Percentiles rank a stretch among this genome's conserved stretches.
Conservation (phyloP, 306 rosid genomes). For the Nissolia schottii region DNA sequence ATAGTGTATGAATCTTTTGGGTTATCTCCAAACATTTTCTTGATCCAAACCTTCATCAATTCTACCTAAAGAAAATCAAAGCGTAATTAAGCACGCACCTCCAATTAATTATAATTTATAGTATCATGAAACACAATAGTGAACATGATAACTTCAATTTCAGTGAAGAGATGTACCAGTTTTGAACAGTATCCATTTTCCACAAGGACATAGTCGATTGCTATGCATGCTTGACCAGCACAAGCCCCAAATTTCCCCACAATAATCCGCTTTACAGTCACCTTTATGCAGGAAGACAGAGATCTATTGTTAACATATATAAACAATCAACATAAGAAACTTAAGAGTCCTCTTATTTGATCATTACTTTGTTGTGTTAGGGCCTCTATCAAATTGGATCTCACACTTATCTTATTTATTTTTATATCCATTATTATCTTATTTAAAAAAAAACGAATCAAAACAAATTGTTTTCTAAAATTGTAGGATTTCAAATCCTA, state of each 20-base stretch:
- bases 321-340: background rate
- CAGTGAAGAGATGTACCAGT: constrained; percentile 36
- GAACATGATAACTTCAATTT: background rate
- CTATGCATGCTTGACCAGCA: constrained; percentile 81
- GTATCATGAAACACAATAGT: background rate
- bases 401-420: no score
- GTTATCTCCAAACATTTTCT: constrained; percentile 56
- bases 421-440: no score
- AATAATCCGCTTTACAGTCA: constrained; percentile 46
- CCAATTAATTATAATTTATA: background rate
- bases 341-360: no score
- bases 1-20: constrained; percentile 42
- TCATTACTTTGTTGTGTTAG: no score
- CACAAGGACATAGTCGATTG: constrained; percentile 57
- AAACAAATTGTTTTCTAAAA: no score
- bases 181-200: constrained; percentile 42
- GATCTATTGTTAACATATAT: background rate
- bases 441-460: no score
- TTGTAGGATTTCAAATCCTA: no score
- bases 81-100: background rate
- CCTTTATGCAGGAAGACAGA: no score
- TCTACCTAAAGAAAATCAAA: constrained; percentile 45
- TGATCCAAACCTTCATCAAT: constrained; percentile 41
- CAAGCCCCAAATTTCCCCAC: constrained; percentile 67
- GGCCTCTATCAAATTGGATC: no score